phyloP scores from a whole-genome alignment of 176 grass and related monocot genomes.

The Cymbopogon citratus region DNA sequence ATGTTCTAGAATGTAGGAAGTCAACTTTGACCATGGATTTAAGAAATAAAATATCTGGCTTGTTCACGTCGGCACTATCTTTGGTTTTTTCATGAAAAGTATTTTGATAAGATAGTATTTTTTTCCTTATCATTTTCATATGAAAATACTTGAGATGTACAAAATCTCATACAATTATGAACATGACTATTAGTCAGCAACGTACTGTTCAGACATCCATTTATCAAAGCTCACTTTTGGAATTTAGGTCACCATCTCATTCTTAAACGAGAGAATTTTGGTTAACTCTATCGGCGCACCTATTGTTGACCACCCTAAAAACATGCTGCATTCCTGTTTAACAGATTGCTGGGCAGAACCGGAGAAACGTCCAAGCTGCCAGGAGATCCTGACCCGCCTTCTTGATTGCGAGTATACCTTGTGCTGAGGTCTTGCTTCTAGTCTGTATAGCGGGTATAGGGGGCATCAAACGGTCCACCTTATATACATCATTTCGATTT shows the following conservation, averaged over 20 bases:
- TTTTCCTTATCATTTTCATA: background rate
- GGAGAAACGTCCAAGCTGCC: constrained; percentile 73
- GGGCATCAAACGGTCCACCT: constrained; percentile 13
- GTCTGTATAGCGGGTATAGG: constrained; percentile 48
- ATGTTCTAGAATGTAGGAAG: background rate
- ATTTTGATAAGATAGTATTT: background rate
- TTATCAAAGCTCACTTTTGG: background rate
- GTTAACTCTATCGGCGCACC: background rate
- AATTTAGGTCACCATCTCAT: background rate
- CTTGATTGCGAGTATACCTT: constrained; percentile 90
- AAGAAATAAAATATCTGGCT: background rate
- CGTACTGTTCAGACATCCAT: background rate
- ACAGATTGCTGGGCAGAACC: constrained; percentile 96
- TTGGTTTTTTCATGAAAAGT: background rate
- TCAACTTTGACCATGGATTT: background rate
- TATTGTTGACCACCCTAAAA: background rate
- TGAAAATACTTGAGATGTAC: background rate
- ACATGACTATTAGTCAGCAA: background rate
- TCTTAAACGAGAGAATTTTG: background rate
- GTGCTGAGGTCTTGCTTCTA: constrained; percentile 56
- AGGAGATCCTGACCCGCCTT: constrained; percentile 92
- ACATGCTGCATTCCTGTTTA: constrained; percentile 19
- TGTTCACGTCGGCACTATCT: background rate
- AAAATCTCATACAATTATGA: background rate
- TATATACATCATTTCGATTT: constrained; percentile 38